Conservation (phyloP, 805 yeast species). For the Ogataea chonburiensis region DNA sequence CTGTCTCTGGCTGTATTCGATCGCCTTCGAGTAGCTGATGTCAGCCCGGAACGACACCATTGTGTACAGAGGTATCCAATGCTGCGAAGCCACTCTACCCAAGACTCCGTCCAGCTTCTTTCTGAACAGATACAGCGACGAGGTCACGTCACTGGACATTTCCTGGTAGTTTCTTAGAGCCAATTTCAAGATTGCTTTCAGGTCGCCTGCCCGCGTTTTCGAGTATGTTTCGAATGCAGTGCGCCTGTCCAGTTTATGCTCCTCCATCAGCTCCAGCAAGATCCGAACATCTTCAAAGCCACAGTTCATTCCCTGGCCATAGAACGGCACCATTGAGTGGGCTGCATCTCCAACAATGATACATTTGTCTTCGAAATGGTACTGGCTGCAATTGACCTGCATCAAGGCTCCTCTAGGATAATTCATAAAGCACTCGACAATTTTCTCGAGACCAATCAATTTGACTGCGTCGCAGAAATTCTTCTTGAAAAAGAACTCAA, state of each 20-base stretch:
- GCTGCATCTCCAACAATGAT: slow-evolving; percentile 90
- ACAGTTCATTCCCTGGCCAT: slow-evolving; percentile 96
- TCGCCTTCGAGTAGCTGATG: slow-evolving; percentile 70
- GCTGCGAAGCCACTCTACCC: slow-evolving; percentile 55
- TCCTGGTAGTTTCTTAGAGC: slow-evolving; percentile 82
- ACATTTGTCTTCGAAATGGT: slow-evolving; percentile 60
- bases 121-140: slow-evolving; percentile 56
- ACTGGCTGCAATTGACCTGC: slow-evolving; percentile 69
- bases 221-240: slow-evolving; percentile 58
- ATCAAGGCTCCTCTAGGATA: slow-evolving; percentile 79
- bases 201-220: slow-evolving; percentile 56
- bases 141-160: slow-evolving; percentile 80
- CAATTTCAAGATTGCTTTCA: slow-evolving; percentile 71
- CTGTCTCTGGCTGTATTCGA: slow-evolving; percentile 55
- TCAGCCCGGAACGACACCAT: slow-evolving; percentile 91
- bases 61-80: slow-evolving; percentile 84
- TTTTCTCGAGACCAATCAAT: slow-evolving; percentile 58
- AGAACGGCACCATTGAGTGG: slow-evolving; percentile 97
- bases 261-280: slow-evolving; percentile 50
- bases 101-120: slow-evolving; percentile 67
- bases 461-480: slow-evolving; percentile 75
- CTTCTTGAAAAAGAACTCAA: slow-evolving; percentile 48
- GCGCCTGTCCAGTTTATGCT: slow-evolving; percentile 38
- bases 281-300: slow-evolving; percentile 89
- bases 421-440: slow-evolving; percentile 45